Conservation (phyloP, 1,284 basidiomycete species). For the Fomes fomentarius region DNA sequence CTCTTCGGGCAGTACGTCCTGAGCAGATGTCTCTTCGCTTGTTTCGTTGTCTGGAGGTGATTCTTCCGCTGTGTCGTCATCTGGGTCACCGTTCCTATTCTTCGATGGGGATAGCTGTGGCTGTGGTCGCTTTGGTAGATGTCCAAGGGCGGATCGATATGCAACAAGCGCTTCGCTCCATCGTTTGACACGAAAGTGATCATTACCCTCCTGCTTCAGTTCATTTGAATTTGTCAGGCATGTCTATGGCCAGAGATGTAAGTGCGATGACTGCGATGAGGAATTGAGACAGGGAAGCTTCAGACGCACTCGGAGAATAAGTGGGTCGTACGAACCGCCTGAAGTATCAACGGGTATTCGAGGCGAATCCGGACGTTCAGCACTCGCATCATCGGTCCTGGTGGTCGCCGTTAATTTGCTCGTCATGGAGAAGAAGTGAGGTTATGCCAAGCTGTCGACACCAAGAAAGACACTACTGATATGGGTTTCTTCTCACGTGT, state of each 20-base stretch:
- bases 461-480: too few species aligned
- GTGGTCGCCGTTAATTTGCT: too few species aligned
- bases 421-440: too few species aligned
- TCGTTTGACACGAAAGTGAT: constrained; percentile 48
- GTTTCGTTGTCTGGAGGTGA: neutral
- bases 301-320: constrained; percentile 11
- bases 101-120: constrained; percentile 25
- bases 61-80: constrained; percentile 31
- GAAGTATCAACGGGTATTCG: too few species aligned
- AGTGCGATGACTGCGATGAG: too few species aligned
- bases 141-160: constrained; percentile 62
- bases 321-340: too few species aligned
- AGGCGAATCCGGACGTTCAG: too few species aligned
- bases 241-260: constrained; percentile 35
- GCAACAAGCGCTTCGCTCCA: constrained; percentile 70
- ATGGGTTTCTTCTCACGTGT: too few species aligned
- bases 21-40: constrained; percentile 6
- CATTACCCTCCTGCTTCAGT: constrained; percentile 64
- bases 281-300: too few species aligned
- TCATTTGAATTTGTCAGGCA: constrained; percentile 54
- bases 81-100: constrained; percentile 30
- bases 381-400: too few species aligned
- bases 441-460: too few species aligned
- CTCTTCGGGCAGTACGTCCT: constrained; percentile 17
- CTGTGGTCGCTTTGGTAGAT: constrained; percentile 51